Base-by-base conservation (phyloP, 768 basidiomycete species). In the Clitopilus passeckerianus region DNA sequence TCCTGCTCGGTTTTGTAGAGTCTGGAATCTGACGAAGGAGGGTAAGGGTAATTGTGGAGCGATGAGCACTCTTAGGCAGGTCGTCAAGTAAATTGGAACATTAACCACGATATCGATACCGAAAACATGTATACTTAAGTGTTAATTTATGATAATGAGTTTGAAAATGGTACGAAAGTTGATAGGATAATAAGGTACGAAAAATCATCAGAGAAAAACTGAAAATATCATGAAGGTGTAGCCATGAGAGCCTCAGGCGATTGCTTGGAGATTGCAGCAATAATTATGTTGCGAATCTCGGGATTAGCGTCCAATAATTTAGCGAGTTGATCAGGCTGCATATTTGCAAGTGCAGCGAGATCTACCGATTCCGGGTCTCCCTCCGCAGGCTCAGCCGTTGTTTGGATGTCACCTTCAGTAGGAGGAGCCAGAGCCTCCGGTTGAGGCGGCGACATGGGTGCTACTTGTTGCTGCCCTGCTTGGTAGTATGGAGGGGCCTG, bases 231-330 rank as follows among this genome's bases (percentile, higher is more conserved):
- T 41, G 14, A 2, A 41, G 37, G 20, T 22, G 46, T 9, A 50
- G 20, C 46, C 10, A 22, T 10, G 10, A 18, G n/a, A 4, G 20
- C 20, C 12, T 50, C 46, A 50, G 46, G n/a, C 3, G 20, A 18
- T 50, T n/a, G 46, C 20, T 50, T 66, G 23, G 64, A 60, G 53
- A 75, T 64, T 22, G 75, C 73, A 55, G 76, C 71, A 63, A 71
- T 61, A 8, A 76, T 68, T 23, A 75, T 69, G 30, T 75, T 71
- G 34, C 74, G 68, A 53, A 79, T 63, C 41, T 77, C 71, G 1
- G 78, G 71, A 59, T 79, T 77, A 20, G 68, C 69, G 18, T 71
- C 67, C 53, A 79, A 65, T 24, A 77, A 63, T 23, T 76, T 73
- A 16, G 71, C 68, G 8, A 79, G 69, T 60, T 77, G 75, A n/a